Evolutionary conservation across 2,329 filamentous ascomycete genomes (phyloP).

Genomic region (Fusarium sp.): DNA sequence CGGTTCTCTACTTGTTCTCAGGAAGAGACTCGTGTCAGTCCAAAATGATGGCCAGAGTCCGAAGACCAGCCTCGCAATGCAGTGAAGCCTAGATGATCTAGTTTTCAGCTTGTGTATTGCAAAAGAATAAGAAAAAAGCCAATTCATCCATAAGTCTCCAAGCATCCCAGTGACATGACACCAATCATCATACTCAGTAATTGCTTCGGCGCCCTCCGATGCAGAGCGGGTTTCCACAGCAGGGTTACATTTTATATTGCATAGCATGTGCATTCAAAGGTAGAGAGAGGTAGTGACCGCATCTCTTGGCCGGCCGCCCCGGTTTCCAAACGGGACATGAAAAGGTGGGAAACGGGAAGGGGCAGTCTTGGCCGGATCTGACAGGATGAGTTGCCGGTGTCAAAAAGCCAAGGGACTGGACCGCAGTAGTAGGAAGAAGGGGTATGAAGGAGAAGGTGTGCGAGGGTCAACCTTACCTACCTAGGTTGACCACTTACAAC

Average conservation of each 20-base stretch:
- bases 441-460: neutral
- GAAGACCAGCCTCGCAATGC: conserved; percentile 14
- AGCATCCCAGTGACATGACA: neutral
- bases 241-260: neutral
- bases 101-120: conserved; percentile 9
- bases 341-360: neutral
- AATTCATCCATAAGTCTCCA: neutral
- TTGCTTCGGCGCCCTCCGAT: neutral
- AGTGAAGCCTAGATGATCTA: conserved; percentile 6
- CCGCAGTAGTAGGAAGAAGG: neutral
- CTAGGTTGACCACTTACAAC: conserved; percentile 10
- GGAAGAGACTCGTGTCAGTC: neutral
- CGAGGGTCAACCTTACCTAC: neutral
- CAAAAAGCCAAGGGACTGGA: neutral
- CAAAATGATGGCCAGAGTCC: conserved; percentile 17
- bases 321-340: neutral
- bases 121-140: neutral
- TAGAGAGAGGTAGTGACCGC: neutral
- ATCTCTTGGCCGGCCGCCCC: neutral
- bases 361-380: conserved; percentile 13
- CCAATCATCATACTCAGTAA: neutral
- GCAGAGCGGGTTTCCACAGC: neutral
- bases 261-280: neutral
- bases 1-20: neutral
- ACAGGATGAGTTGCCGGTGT: conserved; percentile 18